Percentiles rank a stretch among this genome's conserved stretches.
Conservation (phyloP, 2,329 filamentous ascomycete species). For the Ophiobolus disseminans region DNA sequence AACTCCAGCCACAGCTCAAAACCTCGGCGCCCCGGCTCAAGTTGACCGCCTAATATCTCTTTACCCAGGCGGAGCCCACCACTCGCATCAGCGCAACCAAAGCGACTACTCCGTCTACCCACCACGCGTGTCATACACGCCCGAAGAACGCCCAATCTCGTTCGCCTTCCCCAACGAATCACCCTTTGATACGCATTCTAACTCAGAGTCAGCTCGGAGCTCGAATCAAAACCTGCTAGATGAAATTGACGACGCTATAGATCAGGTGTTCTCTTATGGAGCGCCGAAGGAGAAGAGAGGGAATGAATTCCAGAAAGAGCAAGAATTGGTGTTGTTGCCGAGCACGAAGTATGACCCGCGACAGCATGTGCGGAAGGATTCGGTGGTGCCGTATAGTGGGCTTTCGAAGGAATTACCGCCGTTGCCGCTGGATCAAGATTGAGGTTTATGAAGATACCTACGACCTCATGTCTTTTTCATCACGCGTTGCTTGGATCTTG, state of each 20-base stretch:
- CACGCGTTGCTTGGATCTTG: too few species aligned
- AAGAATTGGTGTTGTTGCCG: not conserved
- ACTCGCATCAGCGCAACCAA: conserved; percentile 1
- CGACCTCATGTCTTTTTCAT: too few species aligned
- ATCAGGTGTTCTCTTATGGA: conserved; percentile 21
- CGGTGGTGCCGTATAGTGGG: conserved; percentile 19
- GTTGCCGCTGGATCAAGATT: conserved; percentile 16
- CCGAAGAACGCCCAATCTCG: conserved; percentile 22
- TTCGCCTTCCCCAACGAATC: conserved; percentile 20
- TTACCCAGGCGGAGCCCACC: conserved; percentile 10
- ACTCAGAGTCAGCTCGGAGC: conserved; percentile 10
- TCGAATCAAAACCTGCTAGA: conserved; percentile 24
- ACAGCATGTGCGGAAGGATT: conserved; percentile 26
- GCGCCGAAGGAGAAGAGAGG: not conserved
- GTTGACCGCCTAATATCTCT: conserved; percentile 20
- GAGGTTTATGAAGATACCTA: too few species aligned
- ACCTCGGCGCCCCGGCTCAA: not conserved
- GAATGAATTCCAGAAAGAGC: not conserved
- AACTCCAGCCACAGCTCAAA: not conserved
- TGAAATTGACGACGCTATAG: conserved; percentile 35
- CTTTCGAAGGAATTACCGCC: conserved; percentile 16
- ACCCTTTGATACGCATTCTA: conserved; percentile 23
- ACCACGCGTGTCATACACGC: conserved; percentile 18
- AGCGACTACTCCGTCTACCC: conserved; percentile 1
- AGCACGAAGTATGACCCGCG: conserved; percentile 15